Conservation (phyloP, 768 basidiomycete species). For the Hemileccinum impolitum region DNA sequence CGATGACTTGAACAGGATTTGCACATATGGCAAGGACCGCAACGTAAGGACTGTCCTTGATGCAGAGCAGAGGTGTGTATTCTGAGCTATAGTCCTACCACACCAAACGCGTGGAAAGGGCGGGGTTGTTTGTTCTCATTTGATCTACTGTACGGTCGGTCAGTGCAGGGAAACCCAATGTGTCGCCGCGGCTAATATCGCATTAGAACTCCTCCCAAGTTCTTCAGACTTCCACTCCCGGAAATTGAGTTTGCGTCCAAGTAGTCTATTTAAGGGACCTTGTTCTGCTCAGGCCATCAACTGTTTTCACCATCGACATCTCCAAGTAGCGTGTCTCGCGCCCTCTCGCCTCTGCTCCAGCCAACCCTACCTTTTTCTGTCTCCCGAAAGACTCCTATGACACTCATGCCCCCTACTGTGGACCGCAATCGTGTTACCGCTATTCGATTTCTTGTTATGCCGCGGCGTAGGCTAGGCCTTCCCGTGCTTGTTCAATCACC, state of each 20-base stretch:
- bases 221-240: conserved; percentile 6
- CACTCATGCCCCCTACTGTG: conserved; percentile 17
- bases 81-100: too few relatives aligned
- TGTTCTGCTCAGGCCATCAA: too few relatives aligned
- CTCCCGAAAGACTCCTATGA: conserved; percentile 1
- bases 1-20: conserved; percentile 60
- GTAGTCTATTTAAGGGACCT: conserved; percentile 34
- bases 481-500: conserved; percentile 39
- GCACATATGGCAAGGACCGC: conserved; percentile 54
- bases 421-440: conserved; percentile 19
- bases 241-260: conserved; percentile 36
- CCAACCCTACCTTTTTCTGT: conserved; percentile 12
- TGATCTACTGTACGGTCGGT: too few relatives aligned
- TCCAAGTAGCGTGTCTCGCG: conserved; percentile 20
- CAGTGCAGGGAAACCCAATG: too few relatives aligned
- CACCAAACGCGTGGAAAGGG: too few relatives aligned
- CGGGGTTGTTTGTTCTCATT: too few relatives aligned
- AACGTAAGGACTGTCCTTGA: conserved; percentile 76
- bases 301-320: conserved; percentile 38
- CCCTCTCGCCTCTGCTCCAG: too few relatives aligned
- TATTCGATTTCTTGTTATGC: conserved; percentile 21
- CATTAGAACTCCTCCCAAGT: too few relatives aligned
- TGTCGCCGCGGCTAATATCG: conserved; percentile 7
- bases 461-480: conserved; percentile 36
- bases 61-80: conserved; percentile 69